Conservation (phyloP, 331 rosid species). For the Spiraea crenata region DNA sequence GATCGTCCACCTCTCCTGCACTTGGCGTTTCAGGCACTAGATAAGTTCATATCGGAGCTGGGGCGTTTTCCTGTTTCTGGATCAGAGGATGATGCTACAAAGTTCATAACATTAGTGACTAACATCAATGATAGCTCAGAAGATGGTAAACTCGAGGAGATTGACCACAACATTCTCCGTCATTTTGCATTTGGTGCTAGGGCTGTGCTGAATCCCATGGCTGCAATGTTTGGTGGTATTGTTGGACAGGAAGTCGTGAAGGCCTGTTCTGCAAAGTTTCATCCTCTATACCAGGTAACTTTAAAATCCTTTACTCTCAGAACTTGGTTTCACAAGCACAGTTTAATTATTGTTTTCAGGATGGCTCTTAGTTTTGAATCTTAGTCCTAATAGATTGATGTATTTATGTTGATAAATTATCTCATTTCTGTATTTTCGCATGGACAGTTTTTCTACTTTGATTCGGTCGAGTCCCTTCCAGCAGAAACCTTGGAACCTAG, state of each 20-base stretch:
- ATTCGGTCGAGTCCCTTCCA: conserved; percentile 27
- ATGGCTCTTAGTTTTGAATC: background rate
- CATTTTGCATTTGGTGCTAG: conserved; percentile 32
- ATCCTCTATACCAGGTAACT: conserved; percentile 30
- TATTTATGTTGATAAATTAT: background rate
- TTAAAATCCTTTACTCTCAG: background rate
- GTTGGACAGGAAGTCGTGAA: conserved; percentile 32
- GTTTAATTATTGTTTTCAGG: background rate
- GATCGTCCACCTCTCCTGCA: conserved; percentile 34
- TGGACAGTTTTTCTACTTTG: conserved; percentile 29
- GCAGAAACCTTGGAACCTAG: conserved; percentile 13
- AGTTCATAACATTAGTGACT: conserved; percentile 13
- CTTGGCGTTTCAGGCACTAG: conserved; percentile 28
- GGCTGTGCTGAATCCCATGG: conserved; percentile 34
- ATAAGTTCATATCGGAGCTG: conserved; percentile 21
- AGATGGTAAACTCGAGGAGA: conserved; percentile 26
- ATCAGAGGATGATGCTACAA: conserved; percentile 24
- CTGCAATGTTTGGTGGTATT: conserved; percentile 33
- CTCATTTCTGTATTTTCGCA: background rate
- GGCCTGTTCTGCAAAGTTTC: conserved; percentile 30
- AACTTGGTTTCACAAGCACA: background rate
- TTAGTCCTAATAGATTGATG: background rate
- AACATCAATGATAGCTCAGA: conserved; percentile 17
- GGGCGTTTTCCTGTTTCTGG: conserved; percentile 29
- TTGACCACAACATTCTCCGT: conserved; percentile 18